These are phyloP conservation scores for Heritiera littoralis DNA, from an alignment of 345 rosid genomes.

Conservation along the genomic window DNA sequence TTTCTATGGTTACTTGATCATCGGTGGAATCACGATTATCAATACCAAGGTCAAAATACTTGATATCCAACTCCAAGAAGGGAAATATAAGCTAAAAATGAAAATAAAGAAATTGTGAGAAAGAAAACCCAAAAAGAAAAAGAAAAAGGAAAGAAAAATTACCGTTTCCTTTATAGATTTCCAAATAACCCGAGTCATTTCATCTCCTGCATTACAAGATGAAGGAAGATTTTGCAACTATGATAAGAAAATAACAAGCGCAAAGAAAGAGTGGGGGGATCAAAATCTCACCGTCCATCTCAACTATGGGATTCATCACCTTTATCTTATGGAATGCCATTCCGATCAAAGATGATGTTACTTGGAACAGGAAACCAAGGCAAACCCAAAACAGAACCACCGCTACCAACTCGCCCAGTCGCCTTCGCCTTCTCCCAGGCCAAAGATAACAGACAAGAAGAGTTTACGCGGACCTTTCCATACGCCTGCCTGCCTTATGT, in stretches of 20 bases:
- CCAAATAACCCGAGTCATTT: constrained; percentile 79
- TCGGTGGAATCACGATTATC: constrained; percentile 66
- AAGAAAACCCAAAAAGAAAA: neutral
- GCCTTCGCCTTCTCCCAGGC: too few relatives aligned
- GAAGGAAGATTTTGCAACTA: neutral
- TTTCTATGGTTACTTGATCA: constrained; percentile 62
- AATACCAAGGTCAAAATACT: constrained; percentile 70
- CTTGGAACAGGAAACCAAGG: neutral
- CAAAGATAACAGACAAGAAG: too few relatives aligned
- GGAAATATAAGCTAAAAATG: constrained; percentile 63
- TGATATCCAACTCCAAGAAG: constrained; percentile 70
- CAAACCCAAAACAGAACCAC: neutral
- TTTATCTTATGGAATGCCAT: constrained; percentile 72
- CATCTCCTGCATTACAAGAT: constrained; percentile 53
- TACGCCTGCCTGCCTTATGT: too few relatives aligned
- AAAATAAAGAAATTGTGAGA: neutral
- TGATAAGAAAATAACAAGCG: neutral
- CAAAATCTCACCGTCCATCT: constrained; percentile 68
- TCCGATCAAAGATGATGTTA: neutral
- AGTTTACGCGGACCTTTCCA: too few relatives aligned
- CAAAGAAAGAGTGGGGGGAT: neutral
- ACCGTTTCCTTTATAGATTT: constrained; percentile 75
- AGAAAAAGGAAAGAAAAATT: neutral
- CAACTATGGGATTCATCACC: constrained; percentile 74
- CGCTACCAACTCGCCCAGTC: too few relatives aligned